Base-by-base conservation (phyloP, 2,329 filamentous ascomycete genomes). In the Mariannaea elegans region DNA sequence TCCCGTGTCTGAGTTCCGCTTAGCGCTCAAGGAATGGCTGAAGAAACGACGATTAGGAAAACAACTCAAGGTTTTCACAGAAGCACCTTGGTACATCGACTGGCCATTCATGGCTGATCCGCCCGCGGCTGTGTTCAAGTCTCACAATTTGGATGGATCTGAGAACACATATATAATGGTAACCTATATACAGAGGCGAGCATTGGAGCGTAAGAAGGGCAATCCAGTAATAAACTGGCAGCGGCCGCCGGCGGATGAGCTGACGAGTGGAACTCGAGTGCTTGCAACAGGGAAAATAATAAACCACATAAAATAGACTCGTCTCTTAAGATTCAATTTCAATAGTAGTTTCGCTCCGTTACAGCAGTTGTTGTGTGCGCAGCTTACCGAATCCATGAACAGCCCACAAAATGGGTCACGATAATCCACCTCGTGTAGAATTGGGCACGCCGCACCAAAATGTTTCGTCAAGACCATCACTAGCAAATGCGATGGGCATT, bases 1-100 rank as follows among this genome's bases (percentile, higher is more conserved):
- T 27, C 59, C 71, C 4, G 64, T 77, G 16, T 55, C 64, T 2
- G 68, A 68, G 19, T 77, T 72, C 45, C 70, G 68, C 6, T 42
- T 57, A 5, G 46, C 70, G 0, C 64, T 76, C 1, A 24, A 64
- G 19, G 62, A 73, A 4, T 77, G 74, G 72, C 55, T 46, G 38
- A 50, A 64, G 18, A 58, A 57, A 48, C 24, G 44, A 19, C 42
- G 52, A 16, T 21, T 36, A 16, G 52, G 42, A n/a, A 55, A 55
- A 12, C 36, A 61, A 16, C 39, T 65, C 41, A 48, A 46, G 14
- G 39, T 54, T 7, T 56, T 67, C 38, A 63, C 42, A 18, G 60
- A 67, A 3, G 63, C 66, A 0, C 62, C 61, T 1, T 62, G 70
- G 12, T 65, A 56, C 34, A 65, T 73, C 32, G 56, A 71, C 34